These are phyloP conservation scores for Diversispora epigaea DNA, from an alignment of 192 early-diverging fungal species.

Conservation along the genomic window DNA sequence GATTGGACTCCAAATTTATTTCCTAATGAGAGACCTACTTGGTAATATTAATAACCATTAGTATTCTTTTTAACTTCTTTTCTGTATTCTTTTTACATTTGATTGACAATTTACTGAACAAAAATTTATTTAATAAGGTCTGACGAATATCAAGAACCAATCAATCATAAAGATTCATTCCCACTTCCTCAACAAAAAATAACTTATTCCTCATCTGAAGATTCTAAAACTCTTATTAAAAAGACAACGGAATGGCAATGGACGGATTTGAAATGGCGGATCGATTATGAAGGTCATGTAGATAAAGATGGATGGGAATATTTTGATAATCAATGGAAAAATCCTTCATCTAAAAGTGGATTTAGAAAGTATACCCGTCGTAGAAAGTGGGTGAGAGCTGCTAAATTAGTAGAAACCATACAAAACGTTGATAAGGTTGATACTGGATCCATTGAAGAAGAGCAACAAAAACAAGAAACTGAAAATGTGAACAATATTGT, in stretches of 20 bases:
- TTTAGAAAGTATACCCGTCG: constrained; percentile 53
- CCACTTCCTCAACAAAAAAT: constrained; percentile 43
- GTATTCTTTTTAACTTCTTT: background rate
- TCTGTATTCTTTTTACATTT: background rate
- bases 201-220: constrained; percentile 38
- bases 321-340: constrained; percentile 56
- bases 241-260: constrained; percentile 55
- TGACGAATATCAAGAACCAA: constrained; percentile 49
- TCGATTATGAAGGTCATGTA: constrained; percentile 44
- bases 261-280: constrained; percentile 53
- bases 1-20: constrained; percentile 62
- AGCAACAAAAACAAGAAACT: no score
- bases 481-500: no score
- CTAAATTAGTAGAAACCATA: constrained; percentile 45
- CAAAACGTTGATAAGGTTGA: constrained; percentile 12
- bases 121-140: constrained; percentile 38
- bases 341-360: constrained; percentile 42
- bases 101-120: no score
- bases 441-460: no score
- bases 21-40: constrained; percentile 52
- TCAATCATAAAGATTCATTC: constrained; percentile 50
- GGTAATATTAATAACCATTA: constrained; percentile 37
- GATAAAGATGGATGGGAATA: constrained; percentile 60
- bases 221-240: constrained; percentile 42
- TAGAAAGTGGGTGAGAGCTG: constrained; percentile 53